These are phyloP conservation scores for Blastocystis sp. DNA, from an alignment of 352 stramenopile genomes.

Conservation along the genomic window DNA sequence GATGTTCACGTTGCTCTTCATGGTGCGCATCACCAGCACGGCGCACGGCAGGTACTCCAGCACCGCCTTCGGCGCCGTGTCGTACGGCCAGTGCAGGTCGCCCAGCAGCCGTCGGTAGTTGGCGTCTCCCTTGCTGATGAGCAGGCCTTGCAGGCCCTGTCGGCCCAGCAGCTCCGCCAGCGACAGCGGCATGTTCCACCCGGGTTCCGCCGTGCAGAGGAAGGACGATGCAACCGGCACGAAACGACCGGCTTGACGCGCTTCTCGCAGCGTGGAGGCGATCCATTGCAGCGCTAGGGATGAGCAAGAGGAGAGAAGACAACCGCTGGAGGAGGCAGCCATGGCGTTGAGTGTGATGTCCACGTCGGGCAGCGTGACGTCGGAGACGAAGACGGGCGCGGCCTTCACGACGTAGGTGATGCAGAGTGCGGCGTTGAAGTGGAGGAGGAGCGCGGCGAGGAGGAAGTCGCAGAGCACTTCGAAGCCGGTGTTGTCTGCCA, in stretches of 20 bases:
- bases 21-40: conserved; percentile 43
- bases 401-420: conserved; percentile 79
- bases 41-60: conserved; percentile 74
- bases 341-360: conserved; percentile 74
- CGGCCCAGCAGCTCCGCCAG: not conserved
- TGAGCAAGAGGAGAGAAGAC: not conserved
- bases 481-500: conserved; percentile 51
- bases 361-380: conserved; percentile 76
- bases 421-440: conserved; percentile 37
- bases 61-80: conserved; percentile 80
- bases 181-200: conserved; percentile 46
- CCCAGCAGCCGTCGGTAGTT: conserved; percentile 92
- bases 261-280: not conserved
- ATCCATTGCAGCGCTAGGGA: not conserved
- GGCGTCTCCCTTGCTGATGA: conserved; percentile 92
- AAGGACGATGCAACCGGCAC: not conserved
- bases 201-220: conserved; percentile 31
- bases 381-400: conserved; percentile 80
- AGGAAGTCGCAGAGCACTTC: conserved; percentile 62
- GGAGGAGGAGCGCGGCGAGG: conserved; percentile 33
- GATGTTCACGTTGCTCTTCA: conserved; percentile 66
- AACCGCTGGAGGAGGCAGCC: not conserved
- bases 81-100: conserved; percentile 84
- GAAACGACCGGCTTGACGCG: not conserved
- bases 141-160: conserved; percentile 78